Conservation (phyloP, 371 early-diverging fungal species). For the Mucor velutinosus region DNA sequence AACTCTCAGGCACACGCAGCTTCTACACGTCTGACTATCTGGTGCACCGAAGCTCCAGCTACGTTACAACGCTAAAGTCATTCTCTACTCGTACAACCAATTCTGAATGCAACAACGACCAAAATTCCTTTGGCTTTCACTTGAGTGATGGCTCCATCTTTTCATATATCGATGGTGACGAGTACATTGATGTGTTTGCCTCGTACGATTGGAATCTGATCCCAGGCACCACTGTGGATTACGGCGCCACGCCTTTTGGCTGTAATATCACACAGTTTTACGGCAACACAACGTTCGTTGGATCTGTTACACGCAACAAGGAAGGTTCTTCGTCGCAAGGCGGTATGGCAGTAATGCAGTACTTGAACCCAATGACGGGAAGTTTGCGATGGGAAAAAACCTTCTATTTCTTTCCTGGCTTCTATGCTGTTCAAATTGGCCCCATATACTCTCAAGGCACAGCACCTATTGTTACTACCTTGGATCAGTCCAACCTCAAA, state of each 20-base stretch:
- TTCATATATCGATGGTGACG: slow-evolving; percentile 28
- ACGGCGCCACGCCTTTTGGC: slow-evolving; percentile 23
- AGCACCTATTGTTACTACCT: slow-evolving; percentile 17
- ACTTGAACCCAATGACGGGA: slow-evolving; percentile 28
- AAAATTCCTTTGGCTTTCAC: slow-evolving; percentile 37
- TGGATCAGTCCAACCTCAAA: slow-evolving; percentile 32
- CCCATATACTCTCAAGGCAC: not conserved
- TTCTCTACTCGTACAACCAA: slow-evolving; percentile 33
- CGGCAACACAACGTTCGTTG: slow-evolving; percentile 33
- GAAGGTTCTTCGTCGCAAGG: not conserved
- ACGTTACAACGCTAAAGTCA: slow-evolving; percentile 31
- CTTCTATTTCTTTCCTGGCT: slow-evolving; percentile 29
- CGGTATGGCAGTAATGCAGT: slow-evolving; percentile 37
- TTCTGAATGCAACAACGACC: slow-evolving; percentile 33
- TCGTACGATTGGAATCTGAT: slow-evolving; percentile 39
- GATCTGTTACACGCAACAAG: slow-evolving; percentile 16
- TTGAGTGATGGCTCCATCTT: slow-evolving; percentile 33
- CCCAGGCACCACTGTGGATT: slow-evolving; percentile 36
- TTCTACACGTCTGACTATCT: slow-evolving; percentile 18
- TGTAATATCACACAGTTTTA: slow-evolving; percentile 25
- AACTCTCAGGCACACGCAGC: slow-evolving; percentile 18
- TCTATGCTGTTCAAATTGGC: slow-evolving; percentile 31
- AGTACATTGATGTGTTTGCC: slow-evolving; percentile 31
- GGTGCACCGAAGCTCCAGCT: slow-evolving; percentile 22
- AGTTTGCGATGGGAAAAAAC: slow-evolving; percentile 29